phyloP scores from a whole-genome alignment of 176 grass and related monocot species.

The Saccharum officinarum region DNA sequence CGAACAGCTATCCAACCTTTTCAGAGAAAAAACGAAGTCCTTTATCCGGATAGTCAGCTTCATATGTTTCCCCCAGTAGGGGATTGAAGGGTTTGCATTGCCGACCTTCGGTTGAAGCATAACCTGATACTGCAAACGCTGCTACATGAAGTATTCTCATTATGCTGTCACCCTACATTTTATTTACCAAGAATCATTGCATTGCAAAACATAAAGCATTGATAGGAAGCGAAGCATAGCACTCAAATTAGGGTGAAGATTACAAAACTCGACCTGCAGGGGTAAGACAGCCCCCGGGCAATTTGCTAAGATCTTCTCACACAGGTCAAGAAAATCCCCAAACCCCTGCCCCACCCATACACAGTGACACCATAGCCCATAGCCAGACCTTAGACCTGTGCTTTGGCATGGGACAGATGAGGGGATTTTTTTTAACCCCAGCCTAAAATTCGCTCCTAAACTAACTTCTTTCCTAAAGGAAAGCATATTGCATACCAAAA shows the following conservation, averaged over 20 bases:
- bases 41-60: slow-evolving; percentile 98
- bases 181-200: slow-evolving; percentile 12
- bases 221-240: not conserved
- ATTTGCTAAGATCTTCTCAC: not conserved
- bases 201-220: slow-evolving; percentile 14
- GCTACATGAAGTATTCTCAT: slow-evolving; percentile 90
- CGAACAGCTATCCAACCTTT: slow-evolving; percentile 54
- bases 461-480: not conserved
- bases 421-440: not conserved
- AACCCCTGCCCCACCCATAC: not conserved
- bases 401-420: not conserved
- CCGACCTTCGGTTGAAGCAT: slow-evolving; percentile 97
- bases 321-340: not conserved
- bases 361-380: not conserved
- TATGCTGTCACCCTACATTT: slow-evolving; percentile 81
- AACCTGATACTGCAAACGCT: slow-evolving; percentile 94
- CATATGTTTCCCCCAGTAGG: slow-evolving; percentile 95
- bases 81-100: slow-evolving; percentile 99
- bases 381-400: no score
- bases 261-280: not conserved
- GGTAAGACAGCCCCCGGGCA: not conserved
- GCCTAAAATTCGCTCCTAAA: not conserved
- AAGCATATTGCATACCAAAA: not conserved
- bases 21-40: slow-evolving; percentile 96
- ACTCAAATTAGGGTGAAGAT: not conserved